Percentiles rank a stretch among this genome's conserved stretches.
Conservation (phyloP, 73 alveolate species). For the Durusdinium trenchii region DNA sequence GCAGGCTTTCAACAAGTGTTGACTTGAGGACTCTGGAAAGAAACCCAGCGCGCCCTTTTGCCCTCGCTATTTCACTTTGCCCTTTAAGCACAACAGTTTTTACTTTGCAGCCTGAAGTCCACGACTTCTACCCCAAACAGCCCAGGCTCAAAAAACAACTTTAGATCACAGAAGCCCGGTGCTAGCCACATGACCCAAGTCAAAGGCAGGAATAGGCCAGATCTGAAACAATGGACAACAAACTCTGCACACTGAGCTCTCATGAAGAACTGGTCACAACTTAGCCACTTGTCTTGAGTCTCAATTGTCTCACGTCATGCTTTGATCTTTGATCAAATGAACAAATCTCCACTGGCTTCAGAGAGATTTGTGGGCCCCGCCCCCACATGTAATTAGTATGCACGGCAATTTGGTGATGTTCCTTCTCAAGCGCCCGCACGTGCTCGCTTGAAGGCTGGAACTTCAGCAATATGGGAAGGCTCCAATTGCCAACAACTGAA, state of each 20-base stretch:
- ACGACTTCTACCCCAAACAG: background rate
- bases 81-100: background rate
- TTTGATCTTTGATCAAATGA: too few relatives aligned
- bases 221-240: too few relatives aligned
- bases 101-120: background rate
- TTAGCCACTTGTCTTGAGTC: background rate
- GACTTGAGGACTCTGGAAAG: too few relatives aligned
- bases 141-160: background rate
- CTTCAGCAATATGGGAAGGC: constrained; percentile 43
- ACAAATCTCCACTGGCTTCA: too few relatives aligned
- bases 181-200: background rate
- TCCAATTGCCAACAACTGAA: constrained; percentile 35
- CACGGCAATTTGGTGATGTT: too few relatives aligned
- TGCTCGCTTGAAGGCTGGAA: constrained; percentile 48
- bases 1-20: too few relatives aligned
- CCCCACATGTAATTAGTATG: too few relatives aligned
- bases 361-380: too few relatives aligned
- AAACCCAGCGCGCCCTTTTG: too few relatives aligned
- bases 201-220: background rate
- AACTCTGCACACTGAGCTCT: too few relatives aligned
- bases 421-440: constrained; percentile 46
- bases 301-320: too few relatives aligned
- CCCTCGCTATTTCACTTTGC: background rate
- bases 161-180: background rate
- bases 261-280: too few relatives aligned